phyloP scores from a whole-genome alignment of 2,329 filamentous ascomycete genomes.

The Aspergillus fructus region DNA sequence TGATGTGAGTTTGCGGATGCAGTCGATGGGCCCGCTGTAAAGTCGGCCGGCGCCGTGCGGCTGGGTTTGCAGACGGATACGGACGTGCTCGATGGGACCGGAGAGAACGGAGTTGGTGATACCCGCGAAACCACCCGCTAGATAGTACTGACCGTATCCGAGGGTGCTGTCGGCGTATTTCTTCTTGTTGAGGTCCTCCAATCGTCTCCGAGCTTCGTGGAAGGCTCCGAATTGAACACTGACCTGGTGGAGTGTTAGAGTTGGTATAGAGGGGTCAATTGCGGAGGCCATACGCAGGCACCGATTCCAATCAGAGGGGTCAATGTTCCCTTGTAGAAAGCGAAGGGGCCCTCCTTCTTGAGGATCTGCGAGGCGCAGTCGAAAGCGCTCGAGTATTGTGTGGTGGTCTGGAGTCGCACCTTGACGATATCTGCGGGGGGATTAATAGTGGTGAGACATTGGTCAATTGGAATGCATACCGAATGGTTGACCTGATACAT shows the following conservation, averaged over 20 bases:
- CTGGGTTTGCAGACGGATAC: conserved; percentile 94
- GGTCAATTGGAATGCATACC: conserved; percentile 45
- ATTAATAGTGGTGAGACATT: conserved; percentile 13
- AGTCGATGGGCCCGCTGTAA: conserved; percentile 84
- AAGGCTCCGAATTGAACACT: conserved; percentile 99
- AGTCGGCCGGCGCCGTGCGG: conserved; percentile 78
- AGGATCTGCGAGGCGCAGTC: conserved; percentile 81
- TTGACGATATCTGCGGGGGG: conserved; percentile 78
- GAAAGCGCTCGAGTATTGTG: conserved; percentile 75
- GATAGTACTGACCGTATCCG: conserved; percentile 83
- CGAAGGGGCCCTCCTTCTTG: conserved; percentile 79
- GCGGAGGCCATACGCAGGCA: conserved; percentile 68
- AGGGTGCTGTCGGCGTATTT: conserved; percentile 52
- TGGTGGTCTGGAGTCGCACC: conserved; percentile 89
- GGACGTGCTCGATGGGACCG: conserved; percentile 91
- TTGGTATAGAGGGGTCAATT: background rate
- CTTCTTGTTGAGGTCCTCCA: conserved; percentile 72
- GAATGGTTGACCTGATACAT: conserved; percentile 60
- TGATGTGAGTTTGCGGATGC: conserved; percentile 76
- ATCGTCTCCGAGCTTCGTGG: conserved; percentile 81
- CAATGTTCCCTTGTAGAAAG: conserved; percentile 98
- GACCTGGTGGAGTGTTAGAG: conserved; percentile 40
- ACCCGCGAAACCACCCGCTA: conserved; percentile 87
- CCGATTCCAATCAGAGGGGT: conserved; percentile 94
- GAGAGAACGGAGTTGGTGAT: conserved; percentile 86